These are phyloP conservation scores for Astrothelium subdiscretum DNA, from an alignment of 495 filamentous ascomycete genomes.

Conservation along the genomic window DNA sequence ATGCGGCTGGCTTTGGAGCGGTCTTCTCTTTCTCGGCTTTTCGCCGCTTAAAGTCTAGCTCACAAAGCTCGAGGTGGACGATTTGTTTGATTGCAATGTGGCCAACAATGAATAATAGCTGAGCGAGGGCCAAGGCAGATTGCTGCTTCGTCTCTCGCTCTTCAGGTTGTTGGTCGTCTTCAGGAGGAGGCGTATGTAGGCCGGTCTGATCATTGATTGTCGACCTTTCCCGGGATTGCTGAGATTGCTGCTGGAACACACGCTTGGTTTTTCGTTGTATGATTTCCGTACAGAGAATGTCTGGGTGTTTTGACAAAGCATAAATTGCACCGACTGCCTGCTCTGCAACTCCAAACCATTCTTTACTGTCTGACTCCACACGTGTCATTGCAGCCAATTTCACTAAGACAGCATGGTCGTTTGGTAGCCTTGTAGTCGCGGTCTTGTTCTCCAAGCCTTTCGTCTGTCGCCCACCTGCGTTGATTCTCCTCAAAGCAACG, in stretches of 20 bases:
- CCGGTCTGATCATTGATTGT: slow-evolving; percentile 23
- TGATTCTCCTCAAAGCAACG: slow-evolving; percentile 80
- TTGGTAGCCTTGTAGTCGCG: slow-evolving; percentile 64
- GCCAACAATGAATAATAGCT: slow-evolving; percentile 88
- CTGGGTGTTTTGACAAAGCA: slow-evolving; percentile 84
- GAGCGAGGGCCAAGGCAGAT: slow-evolving; percentile 64
- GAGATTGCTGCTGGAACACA: slow-evolving; percentile 50
- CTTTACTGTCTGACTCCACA: slow-evolving; percentile 73
- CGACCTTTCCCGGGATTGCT: slow-evolving; percentile 26
- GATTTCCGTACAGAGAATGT: slow-evolving; percentile 86
- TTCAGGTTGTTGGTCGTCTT: slow-evolving; percentile 22
- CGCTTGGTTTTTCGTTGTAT: slow-evolving; percentile 73
- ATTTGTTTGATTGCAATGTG: slow-evolving; percentile 98
- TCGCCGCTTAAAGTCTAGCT: slow-evolving; percentile 91
- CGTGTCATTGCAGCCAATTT: slow-evolving; percentile 77
- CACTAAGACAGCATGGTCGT: slow-evolving; percentile 77
- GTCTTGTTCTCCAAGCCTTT: slow-evolving; percentile 40
- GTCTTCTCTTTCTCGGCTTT: slow-evolving; percentile 92
- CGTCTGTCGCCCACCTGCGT: slow-evolving; percentile 49
- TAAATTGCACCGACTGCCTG: slow-evolving; percentile 96
- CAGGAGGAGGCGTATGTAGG: slow-evolving; percentile 26
- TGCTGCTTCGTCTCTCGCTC: slow-evolving; percentile 39
- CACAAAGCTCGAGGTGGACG: slow-evolving; percentile 96
- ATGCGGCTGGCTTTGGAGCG: slow-evolving; percentile 20
- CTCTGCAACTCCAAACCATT: slow-evolving; percentile 95